These are phyloP conservation scores for Pichia sp. DNA, from an alignment of 1,139 yeast species.

Conservation along the genomic window DNA sequence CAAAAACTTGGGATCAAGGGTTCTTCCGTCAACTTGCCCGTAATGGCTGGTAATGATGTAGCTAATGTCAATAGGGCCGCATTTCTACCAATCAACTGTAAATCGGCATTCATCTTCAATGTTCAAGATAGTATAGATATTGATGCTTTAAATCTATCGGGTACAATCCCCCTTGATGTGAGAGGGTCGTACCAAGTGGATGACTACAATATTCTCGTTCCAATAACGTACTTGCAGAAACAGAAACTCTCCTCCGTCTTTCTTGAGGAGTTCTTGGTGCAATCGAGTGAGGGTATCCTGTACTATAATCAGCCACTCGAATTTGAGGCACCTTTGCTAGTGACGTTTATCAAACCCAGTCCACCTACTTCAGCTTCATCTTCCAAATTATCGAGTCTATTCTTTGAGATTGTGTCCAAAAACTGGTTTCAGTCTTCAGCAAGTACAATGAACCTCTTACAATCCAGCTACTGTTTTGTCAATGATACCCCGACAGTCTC, in stretches of 20 bases:
- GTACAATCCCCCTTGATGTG: conserved; percentile 16
- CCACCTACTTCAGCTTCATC: too few species aligned
- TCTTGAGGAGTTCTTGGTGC: not conserved
- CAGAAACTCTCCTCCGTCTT: not conserved
- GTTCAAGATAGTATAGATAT: conserved; percentile 7
- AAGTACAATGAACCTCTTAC: conserved; percentile 30
- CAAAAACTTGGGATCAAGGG: conserved; percentile 13
- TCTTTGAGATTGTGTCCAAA: conserved; percentile 37
- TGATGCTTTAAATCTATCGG: conserved; percentile 1
- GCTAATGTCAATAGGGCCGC: conserved; percentile 8
- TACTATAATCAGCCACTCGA: conserved; percentile 21
- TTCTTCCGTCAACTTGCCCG: conserved; percentile 6
- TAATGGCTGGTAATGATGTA: not conserved
- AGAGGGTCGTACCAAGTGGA: conserved; percentile 14
- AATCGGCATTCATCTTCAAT: conserved; percentile 17
- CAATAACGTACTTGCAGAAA: conserved; percentile 12
- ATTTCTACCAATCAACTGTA: conserved; percentile 14
- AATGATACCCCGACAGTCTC: conserved; percentile 5
- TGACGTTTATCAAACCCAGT: conserved; percentile 19
- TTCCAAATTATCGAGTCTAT: conserved; percentile 1
- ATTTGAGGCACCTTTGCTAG: conserved; percentile 29
- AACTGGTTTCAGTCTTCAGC: conserved; percentile 32
- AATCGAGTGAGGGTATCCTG: conserved; percentile 8
- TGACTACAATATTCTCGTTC: conserved; percentile 19
- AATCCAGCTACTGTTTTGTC: conserved; percentile 38